A percentile compares a stretch with the other conserved stretches of the same genome.
Evolutionary conservation across 2,329 filamentous ascomycete genomes (phyloP).

Genomic region (Calonectria hawksworthii): DNA sequence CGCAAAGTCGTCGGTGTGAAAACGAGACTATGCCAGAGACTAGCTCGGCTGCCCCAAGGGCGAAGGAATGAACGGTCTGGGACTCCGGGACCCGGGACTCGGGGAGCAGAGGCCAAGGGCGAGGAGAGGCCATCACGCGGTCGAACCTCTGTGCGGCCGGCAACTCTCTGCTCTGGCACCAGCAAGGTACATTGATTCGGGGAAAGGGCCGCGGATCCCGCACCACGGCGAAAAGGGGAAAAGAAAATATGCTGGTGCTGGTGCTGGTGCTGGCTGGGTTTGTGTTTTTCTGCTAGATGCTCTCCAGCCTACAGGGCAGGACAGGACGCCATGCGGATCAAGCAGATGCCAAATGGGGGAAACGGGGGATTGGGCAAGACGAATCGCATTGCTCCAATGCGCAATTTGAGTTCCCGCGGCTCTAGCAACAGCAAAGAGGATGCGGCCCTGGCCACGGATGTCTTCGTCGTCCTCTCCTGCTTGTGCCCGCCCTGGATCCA

Average conservation of each 20-base stretch:
- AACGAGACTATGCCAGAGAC: constrained; percentile 4
- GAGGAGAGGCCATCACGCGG: constrained; percentile 18
- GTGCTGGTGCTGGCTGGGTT: not conserved
- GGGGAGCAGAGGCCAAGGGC: constrained; percentile 9
- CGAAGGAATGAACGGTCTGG: constrained; percentile 5
- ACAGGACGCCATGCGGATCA: not conserved
- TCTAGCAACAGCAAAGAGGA: not conserved
- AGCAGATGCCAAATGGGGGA: not conserved
- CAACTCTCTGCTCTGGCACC: constrained; percentile 7
- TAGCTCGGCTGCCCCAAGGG: constrained; percentile 3
- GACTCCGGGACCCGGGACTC: not conserved
- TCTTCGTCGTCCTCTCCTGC: not conserved
- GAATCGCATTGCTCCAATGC: not conserved
- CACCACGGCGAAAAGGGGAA: not conserved
- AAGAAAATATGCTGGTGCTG: not conserved
- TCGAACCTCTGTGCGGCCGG: constrained; percentile 6
- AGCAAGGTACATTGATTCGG: not conserved
- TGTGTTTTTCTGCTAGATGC: not conserved
- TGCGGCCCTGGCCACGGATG: not conserved
- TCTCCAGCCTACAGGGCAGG: not conserved
- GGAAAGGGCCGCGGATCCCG: not conserved
- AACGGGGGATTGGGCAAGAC: not conserved
- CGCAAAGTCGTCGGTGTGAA: constrained; percentile 3
- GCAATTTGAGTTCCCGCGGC: not conserved
- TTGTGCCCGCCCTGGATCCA: not conserved